These are phyloP conservation scores for Metarhizium brunneum DNA, from an alignment of 2,329 filamentous ascomycete genomes.

Conservation along the genomic window DNA sequence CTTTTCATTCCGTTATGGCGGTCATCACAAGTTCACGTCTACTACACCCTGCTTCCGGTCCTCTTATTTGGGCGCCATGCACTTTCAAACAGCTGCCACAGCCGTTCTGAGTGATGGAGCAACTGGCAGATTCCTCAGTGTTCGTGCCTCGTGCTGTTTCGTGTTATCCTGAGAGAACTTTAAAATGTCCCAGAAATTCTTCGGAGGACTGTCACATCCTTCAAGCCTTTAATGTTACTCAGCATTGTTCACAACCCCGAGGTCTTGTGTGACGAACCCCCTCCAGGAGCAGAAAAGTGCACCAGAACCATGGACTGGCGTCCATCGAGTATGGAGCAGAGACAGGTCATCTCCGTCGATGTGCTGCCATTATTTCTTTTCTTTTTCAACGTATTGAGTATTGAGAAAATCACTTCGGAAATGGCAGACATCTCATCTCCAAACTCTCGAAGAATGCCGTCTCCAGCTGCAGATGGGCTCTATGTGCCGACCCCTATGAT, in stretches of 20 bases:
- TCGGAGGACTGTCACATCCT: neutral
- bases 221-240: neutral
- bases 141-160: neutral
- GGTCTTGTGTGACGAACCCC: neutral
- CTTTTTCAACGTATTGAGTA: constrained; percentile 8
- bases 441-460: neutral
- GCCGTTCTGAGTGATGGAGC: neutral
- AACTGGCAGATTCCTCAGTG: neutral
- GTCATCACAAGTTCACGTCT: neutral
- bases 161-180: neutral
- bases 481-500: neutral
- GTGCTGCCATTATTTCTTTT: constrained; percentile 18
- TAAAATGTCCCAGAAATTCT: neutral
- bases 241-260: neutral
- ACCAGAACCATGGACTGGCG: constrained; percentile 38
- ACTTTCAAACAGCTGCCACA: neutral
- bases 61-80: neutral
- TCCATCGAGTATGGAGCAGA: neutral
- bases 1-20: neutral
- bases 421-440: constrained; percentile 2
- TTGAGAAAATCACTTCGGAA: neutral
- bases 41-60: neutral
- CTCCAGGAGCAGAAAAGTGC: constrained; percentile 22
- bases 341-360: neutral
- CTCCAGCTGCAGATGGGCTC: constrained; percentile 1